phyloP scores from a whole-genome alignment of 2,329 filamentous ascomycete genomes.

The Colletotrichum plurivorum region DNA sequence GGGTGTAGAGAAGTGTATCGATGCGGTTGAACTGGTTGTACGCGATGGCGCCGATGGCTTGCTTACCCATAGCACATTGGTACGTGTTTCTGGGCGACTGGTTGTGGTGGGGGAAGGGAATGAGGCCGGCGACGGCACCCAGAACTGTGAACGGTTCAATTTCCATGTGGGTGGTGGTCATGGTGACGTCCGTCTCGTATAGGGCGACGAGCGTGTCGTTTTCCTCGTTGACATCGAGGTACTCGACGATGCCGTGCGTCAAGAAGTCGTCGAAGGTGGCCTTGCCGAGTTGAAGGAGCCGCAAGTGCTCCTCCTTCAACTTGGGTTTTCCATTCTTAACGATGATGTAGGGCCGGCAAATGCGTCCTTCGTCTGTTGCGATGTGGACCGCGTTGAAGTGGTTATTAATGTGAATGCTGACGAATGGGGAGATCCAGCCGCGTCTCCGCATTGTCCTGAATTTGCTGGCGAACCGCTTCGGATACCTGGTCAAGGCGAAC shows the following conservation, averaged over 20 bases:
- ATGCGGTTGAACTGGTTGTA: conserved; percentile 99
- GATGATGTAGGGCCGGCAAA: conserved; percentile 95
- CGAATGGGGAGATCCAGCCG: conserved; percentile 94
- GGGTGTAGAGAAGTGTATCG: conserved; percentile 94
- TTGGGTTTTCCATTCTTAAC: conserved; percentile 90
- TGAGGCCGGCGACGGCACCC: conserved; percentile 94
- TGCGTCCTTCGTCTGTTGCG: conserved; percentile 95
- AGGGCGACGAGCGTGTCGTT: conserved; percentile 95
- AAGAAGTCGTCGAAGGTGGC: conserved; percentile 96
- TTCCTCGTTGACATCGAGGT: conserved; percentile 98
- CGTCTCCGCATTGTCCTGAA: conserved; percentile 91
- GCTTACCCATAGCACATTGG: conserved; percentile 99
- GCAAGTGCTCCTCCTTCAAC: conserved; percentile 83
- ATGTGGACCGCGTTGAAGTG: conserved; percentile 94
- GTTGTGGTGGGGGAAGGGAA: conserved; percentile 98
- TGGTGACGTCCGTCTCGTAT: conserved; percentile 86
- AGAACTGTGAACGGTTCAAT: conserved; percentile 98
- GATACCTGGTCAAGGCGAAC: conserved; percentile 86
- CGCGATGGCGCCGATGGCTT: conserved; percentile 98
- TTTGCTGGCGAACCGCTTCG: conserved; percentile 86
- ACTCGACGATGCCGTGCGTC: conserved; percentile 91
- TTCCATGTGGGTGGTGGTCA: conserved; percentile 91
- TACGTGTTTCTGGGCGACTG: conserved; percentile 99
- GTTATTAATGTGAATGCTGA: conserved; percentile 95
- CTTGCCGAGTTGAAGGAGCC: conserved; percentile 84